phyloP scores from a whole-genome alignment of 2,329 filamentous ascomycete species.

The Scleromitrula shiraiana region DNA sequence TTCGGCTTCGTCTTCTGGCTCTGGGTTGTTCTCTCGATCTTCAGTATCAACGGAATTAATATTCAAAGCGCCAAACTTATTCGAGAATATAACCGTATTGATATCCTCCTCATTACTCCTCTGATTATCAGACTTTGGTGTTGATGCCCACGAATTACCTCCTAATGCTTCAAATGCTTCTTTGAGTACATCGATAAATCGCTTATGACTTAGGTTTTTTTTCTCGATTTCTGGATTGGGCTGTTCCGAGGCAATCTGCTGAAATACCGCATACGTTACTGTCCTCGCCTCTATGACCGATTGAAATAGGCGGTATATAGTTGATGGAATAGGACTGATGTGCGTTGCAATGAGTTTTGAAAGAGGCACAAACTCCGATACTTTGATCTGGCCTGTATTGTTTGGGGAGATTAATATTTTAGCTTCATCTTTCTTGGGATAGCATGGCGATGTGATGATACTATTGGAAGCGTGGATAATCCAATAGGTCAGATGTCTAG shows the following conservation, averaged over 20 bases:
- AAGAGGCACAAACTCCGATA: conserved; percentile 33
- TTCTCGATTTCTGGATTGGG: conserved; percentile 16
- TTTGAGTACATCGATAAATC: conserved; percentile 14
- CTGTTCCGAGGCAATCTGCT: conserved; percentile 5
- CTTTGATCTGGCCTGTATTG: conserved; percentile 32
- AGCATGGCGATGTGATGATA: conserved; percentile 25
- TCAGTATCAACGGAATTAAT: background rate
- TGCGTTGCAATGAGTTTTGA: conserved; percentile 34
- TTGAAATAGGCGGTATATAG: conserved; percentile 12
- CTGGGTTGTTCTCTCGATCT: background rate
- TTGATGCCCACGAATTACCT: conserved; percentile 17
- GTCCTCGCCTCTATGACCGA: conserved; percentile 12
- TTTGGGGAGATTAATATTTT: conserved; percentile 21
- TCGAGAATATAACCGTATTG: background rate
- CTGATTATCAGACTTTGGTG: conserved; percentile 21
- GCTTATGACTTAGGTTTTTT: conserved; percentile 13
- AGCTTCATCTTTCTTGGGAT: conserved; percentile 5
- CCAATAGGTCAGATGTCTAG: conserved; percentile 33
- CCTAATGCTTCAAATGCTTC: conserved; percentile 13
- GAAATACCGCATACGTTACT: conserved; percentile 8
- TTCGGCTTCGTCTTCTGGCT: background rate
- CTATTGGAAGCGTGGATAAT: conserved; percentile 33
- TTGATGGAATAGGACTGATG: conserved; percentile 26
- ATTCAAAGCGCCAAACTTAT: background rate
- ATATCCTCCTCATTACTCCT: conserved; percentile 23